phyloP scores from a whole-genome alignment of 2,329 filamentous ascomycete species.

The Remersonia thermophila region DNA sequence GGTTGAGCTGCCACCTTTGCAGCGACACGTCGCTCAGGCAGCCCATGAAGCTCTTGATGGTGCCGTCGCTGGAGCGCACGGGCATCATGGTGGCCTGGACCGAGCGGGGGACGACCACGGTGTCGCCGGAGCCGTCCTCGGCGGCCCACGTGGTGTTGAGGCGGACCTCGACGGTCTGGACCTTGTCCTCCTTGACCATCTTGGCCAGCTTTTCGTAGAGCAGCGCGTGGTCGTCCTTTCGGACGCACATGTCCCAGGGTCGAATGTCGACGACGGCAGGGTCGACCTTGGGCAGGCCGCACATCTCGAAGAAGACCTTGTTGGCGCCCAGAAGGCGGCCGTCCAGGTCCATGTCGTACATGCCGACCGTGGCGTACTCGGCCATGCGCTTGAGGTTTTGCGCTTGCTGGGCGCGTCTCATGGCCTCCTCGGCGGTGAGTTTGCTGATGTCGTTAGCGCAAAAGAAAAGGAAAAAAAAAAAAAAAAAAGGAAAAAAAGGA shows the following conservation, averaged over 20 bases:
- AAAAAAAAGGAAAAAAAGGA: too few species aligned
- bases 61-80: conserved; percentile 33
- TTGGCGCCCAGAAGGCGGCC: conserved; percentile 39
- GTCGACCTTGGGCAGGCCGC: conserved; percentile 34
- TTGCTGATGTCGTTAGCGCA: conserved; percentile 19
- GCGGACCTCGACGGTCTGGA: conserved; percentile 36
- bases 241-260: conserved; percentile 34
- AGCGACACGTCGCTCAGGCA: conserved; percentile 37
- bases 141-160: conserved; percentile 35
- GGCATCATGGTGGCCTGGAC: conserved; percentile 40
- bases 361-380: conserved; percentile 41
- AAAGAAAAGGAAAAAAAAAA: too few species aligned
- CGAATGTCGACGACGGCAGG: conserved; percentile 25
- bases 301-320: conserved; percentile 41
- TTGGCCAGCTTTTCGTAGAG: conserved; percentile 29
- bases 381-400: conserved; percentile 43
- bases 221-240: conserved; percentile 31
- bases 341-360: conserved; percentile 41
- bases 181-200: conserved; percentile 28
- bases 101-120: conserved; percentile 33
- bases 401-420: conserved; percentile 37
- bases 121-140: conserved; percentile 32
- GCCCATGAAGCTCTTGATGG: conserved; percentile 36
- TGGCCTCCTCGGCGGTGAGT: conserved; percentile 34
- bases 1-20: conserved; percentile 39